Evolutionary conservation across 2,329 filamentous ascomycete species (phyloP), one percentile per base, ranked within the genome.

Genomic region (Coniochaeta sp.): DNA sequence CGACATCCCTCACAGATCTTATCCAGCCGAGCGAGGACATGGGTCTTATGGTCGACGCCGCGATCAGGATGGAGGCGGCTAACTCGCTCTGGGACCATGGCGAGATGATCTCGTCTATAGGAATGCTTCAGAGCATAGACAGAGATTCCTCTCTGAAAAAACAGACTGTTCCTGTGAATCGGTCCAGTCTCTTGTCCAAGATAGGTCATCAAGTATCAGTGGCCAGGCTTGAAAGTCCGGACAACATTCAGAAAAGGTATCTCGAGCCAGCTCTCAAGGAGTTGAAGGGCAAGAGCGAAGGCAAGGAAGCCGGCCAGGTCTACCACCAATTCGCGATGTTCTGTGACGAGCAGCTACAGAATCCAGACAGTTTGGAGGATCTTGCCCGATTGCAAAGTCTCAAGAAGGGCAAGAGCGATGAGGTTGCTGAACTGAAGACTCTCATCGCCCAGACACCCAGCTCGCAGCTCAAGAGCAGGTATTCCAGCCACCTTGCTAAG

Each of bases 311-410:
- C 2, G 92, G 93, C 1, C 83, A 91, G 65, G 95, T 98, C 0
- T 97, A 92, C 68, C 92, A 97, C 70, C 91, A 96, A 67, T 98
- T 98, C 72, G 95, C 96, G 28, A 84, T 87, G 58, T 99, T 99
- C 71, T 99, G 96, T 68, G 93, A 99, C 71, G 87, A 92, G 68
- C 95, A 99, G 71, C 79, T 99, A 10, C 90, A 96, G 67, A 93
- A 93, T 68, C 84, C 89, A 0, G 91, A 96, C 66, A 86, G 88
- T 36, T 77, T 93, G 1, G 91, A 96, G 71, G 95, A 99, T 67
- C 84, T 96, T 62, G 84, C 85, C 32, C 87, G 95, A 54, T 82
- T 97, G 47, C 84, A 90, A 69, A 91, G 86, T 66, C 79, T 98
- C 34, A 89, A 88, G 65, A 83, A 92, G 68, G 88, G 88, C 62